Evolutionary conservation across 2,329 filamentous ascomycete genomes (phyloP).

Genomic region (Nigrospora oryzae): DNA sequence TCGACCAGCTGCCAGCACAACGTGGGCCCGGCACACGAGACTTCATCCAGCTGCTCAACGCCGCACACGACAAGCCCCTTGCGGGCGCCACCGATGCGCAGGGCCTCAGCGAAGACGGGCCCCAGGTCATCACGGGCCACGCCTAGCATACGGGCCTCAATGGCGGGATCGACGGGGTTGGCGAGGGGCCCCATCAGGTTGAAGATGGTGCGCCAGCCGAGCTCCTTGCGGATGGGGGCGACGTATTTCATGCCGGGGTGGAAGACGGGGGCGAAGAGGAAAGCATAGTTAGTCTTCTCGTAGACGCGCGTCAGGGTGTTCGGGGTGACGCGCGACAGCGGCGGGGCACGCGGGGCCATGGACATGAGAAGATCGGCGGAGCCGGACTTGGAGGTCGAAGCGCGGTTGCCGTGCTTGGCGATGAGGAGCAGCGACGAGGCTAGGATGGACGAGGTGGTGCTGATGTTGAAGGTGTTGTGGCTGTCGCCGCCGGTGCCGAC

Average conservation of each 20-base stretch:
- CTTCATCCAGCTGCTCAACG: slow-evolving; percentile 89
- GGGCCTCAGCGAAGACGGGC: slow-evolving; percentile 78
- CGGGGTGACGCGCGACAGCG: slow-evolving; percentile 66
- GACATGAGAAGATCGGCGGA: slow-evolving; percentile 84
- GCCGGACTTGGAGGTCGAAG: slow-evolving; percentile 90
- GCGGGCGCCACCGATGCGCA: slow-evolving; percentile 64
- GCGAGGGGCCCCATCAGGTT: slow-evolving; percentile 89
- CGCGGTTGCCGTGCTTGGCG: slow-evolving; percentile 93
- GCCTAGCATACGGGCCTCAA: slow-evolving; percentile 90
- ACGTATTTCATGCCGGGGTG: slow-evolving; percentile 92
- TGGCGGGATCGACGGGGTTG: slow-evolving; percentile 74
- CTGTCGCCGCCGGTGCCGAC: slow-evolving; percentile 95
- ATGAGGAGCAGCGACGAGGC: slow-evolving; percentile 78
- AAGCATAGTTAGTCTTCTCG: slow-evolving; percentile 77
- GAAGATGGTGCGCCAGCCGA: slow-evolving; percentile 95
- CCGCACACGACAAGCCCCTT: slow-evolving; percentile 92
- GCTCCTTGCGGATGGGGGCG: slow-evolving; percentile 73
- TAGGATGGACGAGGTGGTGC: slow-evolving; percentile 87
- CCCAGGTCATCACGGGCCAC: slow-evolving; percentile 84
- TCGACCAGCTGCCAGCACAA: slow-evolving; percentile 77
- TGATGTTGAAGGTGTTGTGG: slow-evolving; percentile 98
- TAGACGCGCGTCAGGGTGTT: slow-evolving; percentile 66
- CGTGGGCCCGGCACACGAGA: slow-evolving; percentile 82
- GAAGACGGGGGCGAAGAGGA: slow-evolving; percentile 92
- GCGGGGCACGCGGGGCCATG: slow-evolving; percentile 63